Percentiles rank a stretch among this genome's conserved stretches.
Evolutionary conservation across 768 basidiomycete species (phyloP).

Genomic region (Lactarius indigo): DNA sequence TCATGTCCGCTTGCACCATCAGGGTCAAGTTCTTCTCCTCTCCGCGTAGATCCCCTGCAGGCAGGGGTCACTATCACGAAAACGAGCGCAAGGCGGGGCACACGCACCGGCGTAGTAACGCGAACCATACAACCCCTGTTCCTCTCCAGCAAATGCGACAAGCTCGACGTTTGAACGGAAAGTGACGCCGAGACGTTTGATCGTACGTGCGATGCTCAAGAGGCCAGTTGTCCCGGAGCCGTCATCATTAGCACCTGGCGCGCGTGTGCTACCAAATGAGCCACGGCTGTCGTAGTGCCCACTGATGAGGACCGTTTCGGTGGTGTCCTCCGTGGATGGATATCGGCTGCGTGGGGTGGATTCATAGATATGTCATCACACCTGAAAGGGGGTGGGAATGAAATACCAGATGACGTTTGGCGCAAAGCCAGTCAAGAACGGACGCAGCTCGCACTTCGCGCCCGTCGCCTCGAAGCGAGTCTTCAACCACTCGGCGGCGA

Average conservation of each 20-base stretch:
- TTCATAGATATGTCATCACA: background rate
- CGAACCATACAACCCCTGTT: constrained; percentile 83
- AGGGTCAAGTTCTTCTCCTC: constrained; percentile 65
- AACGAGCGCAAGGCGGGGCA: background rate
- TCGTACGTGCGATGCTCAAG: constrained; percentile 76
- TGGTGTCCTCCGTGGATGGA: constrained; percentile 48
- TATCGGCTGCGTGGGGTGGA: constrained; percentile 50
- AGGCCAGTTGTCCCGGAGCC: constrained; percentile 65
- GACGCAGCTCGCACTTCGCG: constrained; percentile 62
- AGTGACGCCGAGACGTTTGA: constrained; percentile 58
- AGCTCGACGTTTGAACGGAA: constrained; percentile 80
- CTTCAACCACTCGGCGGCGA: constrained; percentile 75
- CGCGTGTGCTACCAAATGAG: constrained; percentile 72
- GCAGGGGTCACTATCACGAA: background rate
- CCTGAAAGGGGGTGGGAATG: too few relatives aligned
- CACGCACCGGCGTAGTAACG: constrained; percentile 72
- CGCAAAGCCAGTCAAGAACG: constrained; percentile 69
- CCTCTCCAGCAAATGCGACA: constrained; percentile 85
- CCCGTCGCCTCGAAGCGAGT: constrained; percentile 68
- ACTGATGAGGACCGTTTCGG: constrained; percentile 66
- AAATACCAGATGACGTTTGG: constrained; percentile 84
- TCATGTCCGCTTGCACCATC: constrained; percentile 93
- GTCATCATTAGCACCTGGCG: constrained; percentile 64
- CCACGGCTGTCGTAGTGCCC: constrained; percentile 93
- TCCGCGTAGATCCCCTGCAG: constrained; percentile 55